Base-by-base conservation (phyloP, 2,329 filamentous ascomycete genomes). In the Diaporthe longicolla region DNA sequence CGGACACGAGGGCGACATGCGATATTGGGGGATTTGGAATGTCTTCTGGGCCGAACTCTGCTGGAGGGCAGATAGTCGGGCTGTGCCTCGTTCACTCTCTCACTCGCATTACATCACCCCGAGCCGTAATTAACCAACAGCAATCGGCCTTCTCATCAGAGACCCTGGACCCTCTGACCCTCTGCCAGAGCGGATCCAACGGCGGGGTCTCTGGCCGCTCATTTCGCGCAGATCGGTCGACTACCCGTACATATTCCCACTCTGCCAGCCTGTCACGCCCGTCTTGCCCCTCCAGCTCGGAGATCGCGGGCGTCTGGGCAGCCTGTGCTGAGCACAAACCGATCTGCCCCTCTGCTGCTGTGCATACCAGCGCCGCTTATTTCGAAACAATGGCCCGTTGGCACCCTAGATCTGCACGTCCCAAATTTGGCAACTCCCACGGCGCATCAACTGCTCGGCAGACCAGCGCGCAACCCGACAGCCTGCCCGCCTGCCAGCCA, bases 151-250 rank as follows among this genome's bases (percentile, higher is more conserved):
- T 24, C 29, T 24, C 43, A 35, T 15, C 15, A 50, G 45, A 50
- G 45, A 54, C 29, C 37, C 48, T 54, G 63, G 40, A 43, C 15
- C 17, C 40, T 19, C 40, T 6, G 63, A 68, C 45, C 45, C 63
- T 68, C 45, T 68, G 45, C 32, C 45, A 68, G 48, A 54, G 63
- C 63, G 63, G 63, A 40, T 13, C 63, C 63, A 40, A 43, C 4
- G 63, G 63, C 63, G 63, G 63, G 63, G 63, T 66, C 29, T 40
- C 48, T 68, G 63, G 13, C 63, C 29, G 48, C 24, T 68, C 63
- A 68, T 68, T 68, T 68, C 48, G 32, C 63, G 48, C 63, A 37
- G 48, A 68, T 68, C 63, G 63, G 63, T 68, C 63, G 63, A 68
- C 63, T 68, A 29, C 63, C 63, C 45, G 63, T 54, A 26, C n/a